phyloP scores from a whole-genome alignment of 1,284 basidiomycete genomes.

The Phlebopus sp. region DNA sequence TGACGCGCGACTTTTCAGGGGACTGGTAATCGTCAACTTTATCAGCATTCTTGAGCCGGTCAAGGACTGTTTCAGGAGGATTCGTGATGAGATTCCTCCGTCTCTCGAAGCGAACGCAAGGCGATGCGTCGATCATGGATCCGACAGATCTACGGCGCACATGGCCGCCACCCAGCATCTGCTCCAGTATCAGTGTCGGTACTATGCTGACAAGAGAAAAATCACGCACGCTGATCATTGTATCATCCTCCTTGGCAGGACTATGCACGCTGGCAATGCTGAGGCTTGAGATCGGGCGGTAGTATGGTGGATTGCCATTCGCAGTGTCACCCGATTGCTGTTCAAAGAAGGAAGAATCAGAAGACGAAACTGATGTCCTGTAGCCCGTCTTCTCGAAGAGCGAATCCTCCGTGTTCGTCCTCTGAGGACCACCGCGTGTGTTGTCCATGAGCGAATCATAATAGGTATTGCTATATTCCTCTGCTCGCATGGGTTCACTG shows the following conservation, averaged over 20 bases:
- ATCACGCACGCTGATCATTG: constrained; percentile 70
- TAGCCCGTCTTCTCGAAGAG: constrained; percentile 63
- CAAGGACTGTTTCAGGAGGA: constrained; percentile 29
- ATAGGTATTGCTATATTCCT: constrained; percentile 36
- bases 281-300: constrained; percentile 62
- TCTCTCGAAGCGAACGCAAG: constrained; percentile 64
- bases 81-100: constrained; percentile 47
- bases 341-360: constrained; percentile 65
- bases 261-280: constrained; percentile 53
- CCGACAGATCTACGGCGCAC: constrained; percentile 65
- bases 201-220: neutral
- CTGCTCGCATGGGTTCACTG: constrained; percentile 4
- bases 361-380: constrained; percentile 46
- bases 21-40: constrained; percentile 31
- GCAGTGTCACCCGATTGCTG: constrained; percentile 36
- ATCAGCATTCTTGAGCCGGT: constrained; percentile 23
- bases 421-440: constrained; percentile 17
- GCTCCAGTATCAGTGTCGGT: constrained; percentile 10
- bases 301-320: constrained; percentile 40
- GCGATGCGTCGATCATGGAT: constrained; percentile 67
- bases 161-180: constrained; percentile 78
- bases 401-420: constrained; percentile 48
- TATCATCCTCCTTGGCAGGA: constrained; percentile 66
- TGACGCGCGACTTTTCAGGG: constrained; percentile 42
- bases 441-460: constrained; percentile 66